Evolutionary conservation across 805 yeast genomes (phyloP).

Genomic region (Starmerella floricola): DNA sequence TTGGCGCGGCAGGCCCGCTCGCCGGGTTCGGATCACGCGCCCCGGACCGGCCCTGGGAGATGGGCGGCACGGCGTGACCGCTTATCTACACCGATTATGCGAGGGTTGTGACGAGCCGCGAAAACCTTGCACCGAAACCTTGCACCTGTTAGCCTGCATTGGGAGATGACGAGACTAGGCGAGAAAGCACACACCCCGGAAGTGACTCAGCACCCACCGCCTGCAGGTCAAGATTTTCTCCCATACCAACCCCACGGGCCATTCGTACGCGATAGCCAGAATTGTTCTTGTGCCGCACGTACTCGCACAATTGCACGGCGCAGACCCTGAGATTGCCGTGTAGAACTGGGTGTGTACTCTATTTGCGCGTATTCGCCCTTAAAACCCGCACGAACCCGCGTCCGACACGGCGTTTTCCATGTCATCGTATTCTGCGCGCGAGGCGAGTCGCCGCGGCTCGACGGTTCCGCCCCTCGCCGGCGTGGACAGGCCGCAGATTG

Average conservation of each 20-base stretch:
- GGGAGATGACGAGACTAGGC: neutral
- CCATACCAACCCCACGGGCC: neutral
- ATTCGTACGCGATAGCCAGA: neutral
- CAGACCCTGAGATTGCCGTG: neutral
- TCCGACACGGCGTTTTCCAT: constrained; percentile 16
- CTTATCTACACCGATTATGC: no score
- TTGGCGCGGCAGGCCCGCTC: no score
- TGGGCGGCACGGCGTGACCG: no score
- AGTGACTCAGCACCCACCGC: constrained; percentile 14
- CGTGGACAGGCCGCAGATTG: constrained; percentile 27
- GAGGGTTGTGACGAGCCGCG: no score
- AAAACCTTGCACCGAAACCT: neutral
- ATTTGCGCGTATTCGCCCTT: neutral
- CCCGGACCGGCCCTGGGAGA: no score
- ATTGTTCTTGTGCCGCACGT: no score
- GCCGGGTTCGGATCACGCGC: no score
- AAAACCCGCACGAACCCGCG: neutral
- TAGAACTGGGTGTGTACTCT: neutral
- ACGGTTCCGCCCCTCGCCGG: constrained; percentile 32
- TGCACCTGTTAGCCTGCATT: neutral
- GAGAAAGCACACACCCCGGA: neutral
- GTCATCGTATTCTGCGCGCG: constrained; percentile 33
- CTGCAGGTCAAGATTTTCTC: constrained; percentile 15
- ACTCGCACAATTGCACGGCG: no score
- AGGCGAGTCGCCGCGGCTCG: constrained; percentile 30